Base-by-base conservation (phyloP, 2,329 filamentous ascomycete species). In the Achaetomium macrosporum region DNA sequence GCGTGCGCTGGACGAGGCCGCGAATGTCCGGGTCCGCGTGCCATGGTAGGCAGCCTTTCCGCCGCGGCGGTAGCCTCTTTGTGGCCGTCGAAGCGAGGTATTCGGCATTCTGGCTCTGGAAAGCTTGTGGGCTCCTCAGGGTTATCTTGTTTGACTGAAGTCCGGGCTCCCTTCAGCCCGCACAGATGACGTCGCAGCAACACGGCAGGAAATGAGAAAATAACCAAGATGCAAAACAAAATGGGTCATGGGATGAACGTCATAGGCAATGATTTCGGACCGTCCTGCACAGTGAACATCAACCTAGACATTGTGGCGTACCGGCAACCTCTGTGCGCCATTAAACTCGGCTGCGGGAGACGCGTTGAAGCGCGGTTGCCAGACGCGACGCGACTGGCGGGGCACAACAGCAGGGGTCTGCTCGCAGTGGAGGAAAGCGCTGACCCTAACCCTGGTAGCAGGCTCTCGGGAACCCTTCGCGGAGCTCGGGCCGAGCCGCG, bases 41-140 rank as follows among this genome's bases (percentile, higher is more conserved):
- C 87, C 87, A 77, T 89, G 87, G 69, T 84, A 86, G 56, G 83
- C 81, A 48, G 76, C 71, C 68, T 86, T 88, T 55, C 81, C 81
- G 40, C 72, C 88, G 73, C 73, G 87, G 74, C 71, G 87, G 77
- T 78, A 82, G 65, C 83, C 82, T 67, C 84, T 83, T 65, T 82
- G 76, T 42, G 83, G 83, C 64, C 74, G 75, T 53, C 82, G 73
- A 62, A 84, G 68, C 46, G 73, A 73, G 43, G 79, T 83, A 68
- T 82, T 83, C 43, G 82, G 71, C 84, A 86, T 81, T 61, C 66
- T 70, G 66, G 61, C 19, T 19, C 46, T 16, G 47, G 11, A 7
- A 3, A 31, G 37, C n/a, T 25, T 25, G 25, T 25, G 25, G 25
- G 4, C 7, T 25, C 25, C 25, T 7, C 25, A 4, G 25, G 25